Percentiles rank a stretch among this genome's conserved stretches.
Conservation (phyloP, 208 protist species). For the Trypanosoma lewisi region DNA sequence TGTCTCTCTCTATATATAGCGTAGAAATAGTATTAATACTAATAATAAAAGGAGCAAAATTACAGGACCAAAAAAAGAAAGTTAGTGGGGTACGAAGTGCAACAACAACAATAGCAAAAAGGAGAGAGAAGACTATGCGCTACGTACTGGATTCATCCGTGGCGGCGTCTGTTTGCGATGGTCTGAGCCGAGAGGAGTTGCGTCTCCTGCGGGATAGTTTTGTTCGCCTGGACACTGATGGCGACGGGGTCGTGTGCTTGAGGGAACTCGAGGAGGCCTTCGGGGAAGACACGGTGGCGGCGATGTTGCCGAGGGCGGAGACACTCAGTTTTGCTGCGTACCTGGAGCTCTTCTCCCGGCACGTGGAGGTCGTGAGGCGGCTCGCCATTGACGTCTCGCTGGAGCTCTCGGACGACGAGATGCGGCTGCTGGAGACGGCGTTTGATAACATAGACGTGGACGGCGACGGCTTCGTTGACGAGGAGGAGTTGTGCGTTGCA, state of each 20-base stretch:
- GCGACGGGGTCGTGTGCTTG: conserved; percentile 15
- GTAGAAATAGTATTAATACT: no score
- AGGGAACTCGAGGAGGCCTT: conserved; percentile 2
- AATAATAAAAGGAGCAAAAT: no score
- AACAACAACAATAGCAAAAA: neutral
- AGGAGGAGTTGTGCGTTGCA: conserved; percentile 10
- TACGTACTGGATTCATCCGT: neutral
- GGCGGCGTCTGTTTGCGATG: neutral
- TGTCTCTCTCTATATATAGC: no score
- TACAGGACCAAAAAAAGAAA: neutral
- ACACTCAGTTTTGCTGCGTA: conserved; percentile 12
- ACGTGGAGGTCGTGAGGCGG: neutral
- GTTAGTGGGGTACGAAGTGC: no score
- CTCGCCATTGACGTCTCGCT: conserved; percentile 2
- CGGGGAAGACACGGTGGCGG: neutral
- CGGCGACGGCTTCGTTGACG: conserved; percentile 15
- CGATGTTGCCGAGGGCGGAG: neutral
- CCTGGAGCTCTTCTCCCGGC: conserved; percentile 3
- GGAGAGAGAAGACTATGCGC: neutral
- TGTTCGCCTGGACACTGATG: conserved; percentile 17
- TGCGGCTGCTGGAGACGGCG: conserved; percentile 6
- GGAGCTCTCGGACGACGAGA: conserved; percentile 18
- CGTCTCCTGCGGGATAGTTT: conserved; percentile 21
- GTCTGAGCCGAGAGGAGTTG: conserved; percentile 14
- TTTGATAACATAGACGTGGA: conserved; percentile 22